Evolutionary conservation across 192 early-diverging fungal genomes (phyloP).

Genomic region (Podila verticillata): DNA sequence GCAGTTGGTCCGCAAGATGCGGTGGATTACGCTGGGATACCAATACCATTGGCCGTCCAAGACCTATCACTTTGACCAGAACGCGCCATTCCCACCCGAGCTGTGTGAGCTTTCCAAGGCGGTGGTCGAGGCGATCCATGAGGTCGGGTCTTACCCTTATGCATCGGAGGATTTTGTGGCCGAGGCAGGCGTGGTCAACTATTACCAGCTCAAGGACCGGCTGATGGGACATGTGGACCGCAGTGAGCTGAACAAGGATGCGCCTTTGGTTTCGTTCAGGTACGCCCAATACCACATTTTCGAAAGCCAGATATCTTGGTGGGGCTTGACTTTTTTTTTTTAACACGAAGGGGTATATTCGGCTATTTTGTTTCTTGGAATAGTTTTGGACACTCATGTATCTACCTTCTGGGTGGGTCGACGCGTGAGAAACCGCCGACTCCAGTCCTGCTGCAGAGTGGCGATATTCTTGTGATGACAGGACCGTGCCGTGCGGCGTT

Average conservation of each 20-base stretch:
- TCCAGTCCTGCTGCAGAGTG: slow-evolving; percentile 81
- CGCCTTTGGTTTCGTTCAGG: slow-evolving; percentile 86
- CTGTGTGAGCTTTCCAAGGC: slow-evolving; percentile 67
- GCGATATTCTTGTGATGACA: slow-evolving; percentile 92
- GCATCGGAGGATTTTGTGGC: slow-evolving; percentile 64
- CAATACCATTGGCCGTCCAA: slow-evolving; percentile 88
- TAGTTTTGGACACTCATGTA: slow-evolving; percentile 78
- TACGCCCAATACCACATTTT: slow-evolving; percentile 22
- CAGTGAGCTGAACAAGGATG: slow-evolving; percentile 86
- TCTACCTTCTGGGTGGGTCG: slow-evolving; percentile 84
- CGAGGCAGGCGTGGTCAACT: slow-evolving; percentile 96
- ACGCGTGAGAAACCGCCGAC: slow-evolving; percentile 75
- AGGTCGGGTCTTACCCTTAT: slow-evolving; percentile 66
- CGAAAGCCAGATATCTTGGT: background rate
- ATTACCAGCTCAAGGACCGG: slow-evolving; percentile 83
- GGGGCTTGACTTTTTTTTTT: background rate
- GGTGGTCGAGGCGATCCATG: slow-evolving; percentile 72
- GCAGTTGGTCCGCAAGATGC: slow-evolving; percentile 61
- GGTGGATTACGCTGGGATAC: slow-evolving; percentile 81
- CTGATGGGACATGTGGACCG: slow-evolving; percentile 95
- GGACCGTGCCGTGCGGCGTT: slow-evolving; percentile 77
- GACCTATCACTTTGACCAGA: slow-evolving; percentile 77
- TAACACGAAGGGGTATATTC: background rate
- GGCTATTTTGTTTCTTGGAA: background rate
- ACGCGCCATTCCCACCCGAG: slow-evolving; percentile 74